A percentile compares a stretch with the other conserved stretches of the same genome.
Evolutionary conservation across 2,329 filamentous ascomycete genomes (phyloP).

Genomic region (Pseudofabraea citricarpa): DNA sequence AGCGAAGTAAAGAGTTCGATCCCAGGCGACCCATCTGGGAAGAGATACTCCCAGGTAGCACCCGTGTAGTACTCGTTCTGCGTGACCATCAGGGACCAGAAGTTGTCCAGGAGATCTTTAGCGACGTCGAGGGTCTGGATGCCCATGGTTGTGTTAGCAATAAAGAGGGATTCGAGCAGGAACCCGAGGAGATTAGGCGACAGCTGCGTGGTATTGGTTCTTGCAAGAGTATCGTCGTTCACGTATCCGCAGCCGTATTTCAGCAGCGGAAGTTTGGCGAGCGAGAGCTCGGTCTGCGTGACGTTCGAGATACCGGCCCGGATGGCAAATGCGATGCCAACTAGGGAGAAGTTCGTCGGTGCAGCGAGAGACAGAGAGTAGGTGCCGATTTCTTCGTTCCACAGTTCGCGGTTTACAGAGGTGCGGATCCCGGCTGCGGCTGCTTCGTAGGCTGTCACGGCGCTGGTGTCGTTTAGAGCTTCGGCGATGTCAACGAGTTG

Average conservation of each 20-base stretch:
- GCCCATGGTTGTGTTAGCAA: constrained; percentile 19
- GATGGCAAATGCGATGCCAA: constrained; percentile 29
- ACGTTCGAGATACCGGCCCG: constrained; percentile 28
- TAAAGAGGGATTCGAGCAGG: constrained; percentile 33
- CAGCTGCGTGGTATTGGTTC: constrained; percentile 20
- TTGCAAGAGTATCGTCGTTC: constrained; percentile 17
- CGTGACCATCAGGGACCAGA: constrained; percentile 38
- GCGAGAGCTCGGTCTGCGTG: constrained; percentile 23
- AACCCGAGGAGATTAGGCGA: constrained; percentile 43
- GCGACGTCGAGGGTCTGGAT: constrained; percentile 12
- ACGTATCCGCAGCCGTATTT: constrained; percentile 33
- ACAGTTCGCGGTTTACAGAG: constrained; percentile 28
- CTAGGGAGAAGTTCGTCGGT: constrained; percentile 28
- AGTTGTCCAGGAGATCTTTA: constrained; percentile 28
- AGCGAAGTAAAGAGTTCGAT: constrained; percentile 37
- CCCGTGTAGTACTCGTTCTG: constrained; percentile 32
- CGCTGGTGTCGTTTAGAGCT: constrained; percentile 24
- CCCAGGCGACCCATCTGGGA: constrained; percentile 32
- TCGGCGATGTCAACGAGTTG: constrained; percentile 23
- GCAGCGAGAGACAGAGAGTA: constrained; percentile 26
- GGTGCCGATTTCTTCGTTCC: constrained; percentile 26
- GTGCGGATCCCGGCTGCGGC: constrained; percentile 18
- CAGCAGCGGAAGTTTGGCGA: constrained; percentile 27
- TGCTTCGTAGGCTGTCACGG: constrained; percentile 18
- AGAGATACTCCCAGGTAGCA: constrained; percentile 41